Base-by-base conservation (phyloP, 164 flowering plant genomes). In the Chimonanthus praecox region DNA sequence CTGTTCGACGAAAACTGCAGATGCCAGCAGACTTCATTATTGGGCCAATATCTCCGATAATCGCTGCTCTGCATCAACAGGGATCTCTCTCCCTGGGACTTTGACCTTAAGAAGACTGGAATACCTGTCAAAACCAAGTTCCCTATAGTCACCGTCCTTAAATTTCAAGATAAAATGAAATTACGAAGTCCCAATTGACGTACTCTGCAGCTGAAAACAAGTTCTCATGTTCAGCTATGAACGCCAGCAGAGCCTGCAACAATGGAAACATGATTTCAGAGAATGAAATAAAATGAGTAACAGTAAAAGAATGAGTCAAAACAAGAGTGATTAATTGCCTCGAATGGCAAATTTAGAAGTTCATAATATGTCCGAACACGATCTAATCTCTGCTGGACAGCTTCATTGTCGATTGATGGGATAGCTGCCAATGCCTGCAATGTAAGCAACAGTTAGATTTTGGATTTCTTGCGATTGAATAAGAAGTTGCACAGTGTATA, bases 81-180 rank as follows among this genome's bases (percentile, higher is more conserved):
- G 98, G 71, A 94, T 86, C 49, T 94, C 96, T 74, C 99, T 91
- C 54, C 98, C 98, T 2, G 99, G 99, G 63, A 96, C 98, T 64
- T 85, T 81, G 73, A 96, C 89, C 84, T 87, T 94, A 7, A 94
- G 79, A 79, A 96, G 98, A 79, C 77, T 89, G 11, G 84, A 75
- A 74, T 91, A 96, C 91, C 99, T 95, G 86, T 73, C 64, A 78
- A 80, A 68, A 43, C 73, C 68, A 48, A 75, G n/a, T 4, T 51
- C 54, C 61, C 50, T 64, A 43, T 50, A 13, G 67, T 33, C 33
- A 9, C 8, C 7, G 64, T 65, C 11, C 70, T 64, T 58, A 6
- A 4, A 18, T 9, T 54, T 33, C 18, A 47, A 16, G 69, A 20
- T 6, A 13, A 58, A 50, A 33, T 4, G 48, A 71, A 49, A 50